Conservation (phyloP, 305 asterid genomes). For the Solanum hybrid region DNA sequence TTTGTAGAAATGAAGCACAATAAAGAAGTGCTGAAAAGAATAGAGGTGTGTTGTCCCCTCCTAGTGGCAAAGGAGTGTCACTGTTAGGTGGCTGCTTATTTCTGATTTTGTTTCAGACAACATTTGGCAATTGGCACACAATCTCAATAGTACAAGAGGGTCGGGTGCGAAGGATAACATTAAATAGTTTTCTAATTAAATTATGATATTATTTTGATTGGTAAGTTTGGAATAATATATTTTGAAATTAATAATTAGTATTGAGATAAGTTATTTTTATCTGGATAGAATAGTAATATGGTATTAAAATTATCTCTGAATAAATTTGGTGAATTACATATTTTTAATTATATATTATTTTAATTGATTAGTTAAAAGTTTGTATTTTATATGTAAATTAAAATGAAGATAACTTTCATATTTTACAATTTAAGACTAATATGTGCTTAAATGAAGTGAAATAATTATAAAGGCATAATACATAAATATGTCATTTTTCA, state of each 20-base stretch:
- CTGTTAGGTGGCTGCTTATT: not conserved
- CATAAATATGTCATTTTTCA: no score
- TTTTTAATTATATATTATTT: no score
- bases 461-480: no score
- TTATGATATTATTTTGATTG: not conserved
- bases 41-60: not conserved
- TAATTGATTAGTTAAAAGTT: no score
- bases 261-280: no score
- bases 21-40: no score
- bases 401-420: not conserved
- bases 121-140: not conserved
- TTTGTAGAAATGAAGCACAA: not conserved
- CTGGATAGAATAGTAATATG: no score
- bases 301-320: not conserved
- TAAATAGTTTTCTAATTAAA: no score
- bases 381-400: no score
- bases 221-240: no score
- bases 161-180: no score
- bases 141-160: not conserved
- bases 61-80: not conserved
- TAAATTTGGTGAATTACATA: not conserved
- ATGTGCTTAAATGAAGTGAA: not conserved
- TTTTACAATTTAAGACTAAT: not conserved
- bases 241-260: no score
- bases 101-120: not conserved